Evolutionary conservation across 768 basidiomycete genomes (phyloP).

Genomic region (Chalciporus sphaerocephalus): DNA sequence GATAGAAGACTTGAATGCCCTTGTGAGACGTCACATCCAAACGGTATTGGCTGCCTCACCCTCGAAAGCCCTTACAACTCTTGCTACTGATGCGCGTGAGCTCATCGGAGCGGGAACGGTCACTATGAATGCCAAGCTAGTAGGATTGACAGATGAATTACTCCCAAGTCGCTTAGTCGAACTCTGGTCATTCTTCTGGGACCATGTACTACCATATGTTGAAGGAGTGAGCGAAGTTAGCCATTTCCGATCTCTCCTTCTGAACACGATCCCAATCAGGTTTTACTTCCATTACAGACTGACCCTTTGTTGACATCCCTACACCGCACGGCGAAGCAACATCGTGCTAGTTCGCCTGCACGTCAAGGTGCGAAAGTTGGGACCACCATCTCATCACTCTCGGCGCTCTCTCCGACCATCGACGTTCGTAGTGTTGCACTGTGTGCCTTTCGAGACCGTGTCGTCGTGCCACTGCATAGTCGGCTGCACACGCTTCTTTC

Average conservation of each 20-base stretch:
- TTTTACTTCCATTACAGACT: constrained; percentile 57
- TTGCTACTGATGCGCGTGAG: constrained; percentile 78
- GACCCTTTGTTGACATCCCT: constrained; percentile 64
- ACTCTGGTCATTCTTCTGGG: constrained; percentile 93
- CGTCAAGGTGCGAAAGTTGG: constrained; percentile 46
- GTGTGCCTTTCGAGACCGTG: constrained; percentile 73
- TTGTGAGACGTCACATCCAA: constrained; percentile 77
- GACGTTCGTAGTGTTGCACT: constrained; percentile 81
- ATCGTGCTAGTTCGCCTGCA: constrained; percentile 47
- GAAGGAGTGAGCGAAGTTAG: constrained; percentile 61
- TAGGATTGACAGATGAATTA: constrained; percentile 71
- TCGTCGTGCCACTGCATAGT: constrained; percentile 62
- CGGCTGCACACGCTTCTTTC: constrained; percentile 55
- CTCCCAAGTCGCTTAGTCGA: constrained; percentile 77
- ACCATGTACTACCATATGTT: constrained; percentile 78
- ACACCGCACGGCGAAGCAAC: constrained; percentile 57
- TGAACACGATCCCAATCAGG: constrained; percentile 36
- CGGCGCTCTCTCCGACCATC: constrained; percentile 48
- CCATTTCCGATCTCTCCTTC: background rate
- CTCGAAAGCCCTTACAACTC: constrained; percentile 63
- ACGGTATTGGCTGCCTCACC: constrained; percentile 69
- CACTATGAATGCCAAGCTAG: constrained; percentile 82
- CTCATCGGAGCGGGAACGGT: constrained; percentile 87
- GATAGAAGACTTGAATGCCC: constrained; percentile 85
- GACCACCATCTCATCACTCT: constrained; percentile 22